A percentile compares a stretch with the other conserved stretches of the same genome.
Evolutionary conservation across 352 stramenopile species (phyloP).

Genomic region (Phytophthora pinifolia): DNA sequence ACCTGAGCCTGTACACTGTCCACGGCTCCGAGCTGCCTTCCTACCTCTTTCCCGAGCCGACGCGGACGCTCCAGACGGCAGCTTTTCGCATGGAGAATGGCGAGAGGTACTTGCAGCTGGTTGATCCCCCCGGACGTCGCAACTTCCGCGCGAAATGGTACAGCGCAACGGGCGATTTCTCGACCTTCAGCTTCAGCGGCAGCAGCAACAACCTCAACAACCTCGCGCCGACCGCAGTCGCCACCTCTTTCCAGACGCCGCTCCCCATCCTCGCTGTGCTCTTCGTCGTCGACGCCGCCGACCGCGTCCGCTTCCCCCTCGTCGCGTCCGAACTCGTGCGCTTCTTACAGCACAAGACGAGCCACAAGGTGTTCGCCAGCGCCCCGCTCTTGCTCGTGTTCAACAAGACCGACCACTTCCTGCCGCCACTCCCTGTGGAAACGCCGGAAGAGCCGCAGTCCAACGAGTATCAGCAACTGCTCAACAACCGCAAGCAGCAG

Average conservation of each 20-base stretch:
- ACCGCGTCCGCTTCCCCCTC: slow-evolving; percentile 48
- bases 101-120: slow-evolving; percentile 46
- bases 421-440: slow-evolving; percentile 9
- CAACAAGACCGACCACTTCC: slow-evolving; percentile 55
- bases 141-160: slow-evolving; percentile 41
- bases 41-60: slow-evolving; percentile 34
- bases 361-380: slow-evolving; percentile 28
- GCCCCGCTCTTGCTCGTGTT: slow-evolving; percentile 52
- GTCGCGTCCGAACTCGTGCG: slow-evolving; percentile 51
- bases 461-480: slow-evolving; percentile 27
- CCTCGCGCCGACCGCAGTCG: slow-evolving; percentile 9
- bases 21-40: slow-evolving; percentile 18
- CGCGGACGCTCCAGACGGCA: slow-evolving; percentile 21
- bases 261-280: slow-evolving; percentile 45
- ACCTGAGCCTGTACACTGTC: slow-evolving; percentile 8
- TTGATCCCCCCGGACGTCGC: slow-evolving; percentile 46
- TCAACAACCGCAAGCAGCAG: slow-evolving; percentile 22
- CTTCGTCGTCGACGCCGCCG: slow-evolving; percentile 54
- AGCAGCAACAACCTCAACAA: slow-evolving; percentile 27
- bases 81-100: slow-evolving; percentile 40
- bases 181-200: slow-evolving; percentile 8
- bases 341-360: slow-evolving; percentile 42
- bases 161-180: slow-evolving; percentile 12
- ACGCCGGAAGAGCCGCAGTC: slow-evolving; percentile 18
- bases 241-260: slow-evolving; percentile 9